A percentile compares a stretch with the other conserved stretches of the same genome.
Conservation (phyloP, 306 rosid species). For the Fagus sylvatica region DNA sequence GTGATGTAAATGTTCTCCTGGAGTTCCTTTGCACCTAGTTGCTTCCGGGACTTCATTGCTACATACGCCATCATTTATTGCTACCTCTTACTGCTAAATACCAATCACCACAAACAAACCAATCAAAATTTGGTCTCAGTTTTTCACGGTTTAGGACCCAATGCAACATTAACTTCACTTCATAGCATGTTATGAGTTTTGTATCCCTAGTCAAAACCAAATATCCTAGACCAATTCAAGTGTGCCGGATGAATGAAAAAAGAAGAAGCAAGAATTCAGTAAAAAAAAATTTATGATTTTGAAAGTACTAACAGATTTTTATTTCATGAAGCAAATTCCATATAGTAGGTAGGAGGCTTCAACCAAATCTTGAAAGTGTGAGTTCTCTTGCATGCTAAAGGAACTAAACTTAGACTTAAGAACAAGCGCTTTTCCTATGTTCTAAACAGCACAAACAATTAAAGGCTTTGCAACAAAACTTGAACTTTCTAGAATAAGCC, state of each 20-base stretch:
- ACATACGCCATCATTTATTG: too few species aligned
- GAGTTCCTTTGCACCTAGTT: too few species aligned
- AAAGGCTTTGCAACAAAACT: background rate
- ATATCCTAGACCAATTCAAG: conserved; percentile 13
- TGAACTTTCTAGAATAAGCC: background rate
- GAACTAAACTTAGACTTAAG: too few species aligned
- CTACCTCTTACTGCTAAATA: too few species aligned
- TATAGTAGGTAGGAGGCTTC: background rate
- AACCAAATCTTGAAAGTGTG: background rate
- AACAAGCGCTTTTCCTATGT: too few species aligned
- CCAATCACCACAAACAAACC: too few species aligned
- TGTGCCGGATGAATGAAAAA: background rate
- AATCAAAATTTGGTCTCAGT: too few species aligned
- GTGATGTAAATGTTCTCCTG: too few species aligned
- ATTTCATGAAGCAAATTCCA: background rate
- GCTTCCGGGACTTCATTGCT: too few species aligned
- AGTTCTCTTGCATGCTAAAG: background rate
- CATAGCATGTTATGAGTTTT: conserved; percentile 63
- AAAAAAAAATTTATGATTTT: background rate
- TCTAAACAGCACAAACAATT: too few species aligned
- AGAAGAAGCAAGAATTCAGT: background rate
- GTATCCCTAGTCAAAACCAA: conserved; percentile 51
- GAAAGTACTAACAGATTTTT: background rate
- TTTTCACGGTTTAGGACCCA: conserved; percentile 53
- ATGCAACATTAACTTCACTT: conserved; percentile 73